These are phyloP conservation scores for Huntiella bhutanensis DNA, from an alignment of 2,329 filamentous ascomycete species.

Conservation along the genomic window DNA sequence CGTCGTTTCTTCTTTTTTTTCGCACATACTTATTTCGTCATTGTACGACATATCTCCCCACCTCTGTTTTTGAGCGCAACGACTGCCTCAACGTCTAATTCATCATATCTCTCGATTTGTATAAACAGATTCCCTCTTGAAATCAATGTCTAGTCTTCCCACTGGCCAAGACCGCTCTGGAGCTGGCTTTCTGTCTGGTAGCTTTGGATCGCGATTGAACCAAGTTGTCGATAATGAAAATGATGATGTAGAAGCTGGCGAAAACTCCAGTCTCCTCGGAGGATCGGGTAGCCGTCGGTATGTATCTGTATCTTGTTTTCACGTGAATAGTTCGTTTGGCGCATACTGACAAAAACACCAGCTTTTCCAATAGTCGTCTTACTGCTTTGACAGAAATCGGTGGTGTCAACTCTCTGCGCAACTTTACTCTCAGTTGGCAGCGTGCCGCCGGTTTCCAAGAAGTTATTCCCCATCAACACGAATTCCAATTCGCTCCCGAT, in stretches of 20 bases:
- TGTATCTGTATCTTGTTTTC: neutral
- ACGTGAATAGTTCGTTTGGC: neutral
- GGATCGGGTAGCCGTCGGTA: neutral
- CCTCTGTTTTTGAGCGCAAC: neutral
- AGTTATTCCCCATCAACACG: constrained; percentile 60
- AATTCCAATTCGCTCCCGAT: constrained; percentile 48
- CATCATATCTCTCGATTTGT: neutral
- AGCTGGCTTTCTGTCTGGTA: constrained; percentile 8
- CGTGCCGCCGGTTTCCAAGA: constrained; percentile 77
- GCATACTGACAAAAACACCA: constrained; percentile 14
- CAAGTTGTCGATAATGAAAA: constrained; percentile 3
- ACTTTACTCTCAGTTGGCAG: constrained; percentile 83
- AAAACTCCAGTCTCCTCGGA: constrained; percentile 3
- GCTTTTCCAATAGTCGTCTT: constrained; percentile 40
- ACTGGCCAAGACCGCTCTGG: constrained; percentile 4
- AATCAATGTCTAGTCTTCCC: constrained; percentile 9
- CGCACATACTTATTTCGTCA: neutral
- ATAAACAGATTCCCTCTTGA: neutral
- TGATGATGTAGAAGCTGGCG: constrained; percentile 4
- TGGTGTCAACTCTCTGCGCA: constrained; percentile 83
- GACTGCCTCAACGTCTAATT: neutral
- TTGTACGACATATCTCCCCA: neutral
- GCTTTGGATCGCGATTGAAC: constrained; percentile 10
- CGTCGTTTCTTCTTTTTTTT: no score
- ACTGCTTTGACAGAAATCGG: constrained; percentile 51